Conservation (phyloP, 257 asterid genomes). For the Plectranthus barbatus region DNA sequence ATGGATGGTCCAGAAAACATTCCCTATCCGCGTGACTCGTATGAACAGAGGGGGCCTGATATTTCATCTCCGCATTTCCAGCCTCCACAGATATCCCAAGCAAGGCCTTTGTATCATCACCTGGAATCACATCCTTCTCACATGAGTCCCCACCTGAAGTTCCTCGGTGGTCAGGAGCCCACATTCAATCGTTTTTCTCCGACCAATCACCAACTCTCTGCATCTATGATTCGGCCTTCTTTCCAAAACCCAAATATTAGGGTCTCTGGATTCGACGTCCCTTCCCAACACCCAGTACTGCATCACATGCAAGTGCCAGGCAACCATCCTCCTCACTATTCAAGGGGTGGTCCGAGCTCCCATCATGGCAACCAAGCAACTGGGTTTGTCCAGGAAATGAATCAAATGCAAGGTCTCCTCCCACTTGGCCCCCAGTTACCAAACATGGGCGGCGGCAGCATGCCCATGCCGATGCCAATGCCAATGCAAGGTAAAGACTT, state of each 20-base stretch:
- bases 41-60: constrained; percentile 38
- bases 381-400: constrained; percentile 46
- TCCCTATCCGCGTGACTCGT: constrained; percentile 34
- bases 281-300: constrained; percentile 43
- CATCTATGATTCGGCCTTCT: constrained; percentile 41
- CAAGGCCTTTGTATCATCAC: constrained; percentile 42
- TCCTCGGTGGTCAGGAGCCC: constrained; percentile 42
- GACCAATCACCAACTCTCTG: constrained; percentile 40
- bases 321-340: constrained; percentile 38
- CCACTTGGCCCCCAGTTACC: constrained; percentile 51
- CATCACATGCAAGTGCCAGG: constrained; percentile 68
- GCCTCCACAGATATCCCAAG: constrained; percentile 44
- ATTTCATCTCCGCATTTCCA: constrained; percentile 45
- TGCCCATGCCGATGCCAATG: no score
- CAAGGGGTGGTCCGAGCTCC: constrained; percentile 42
- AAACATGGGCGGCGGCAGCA: constrained; percentile 39
- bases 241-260: constrained; percentile 51
- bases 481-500: constrained; percentile 50
- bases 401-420: constrained; percentile 46
- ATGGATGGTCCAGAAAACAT: constrained; percentile 34
- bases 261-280: constrained; percentile 49
- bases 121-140: constrained; percentile 51
- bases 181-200: constrained; percentile 38
- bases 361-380: constrained; percentile 46
- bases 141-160: constrained; percentile 51